Base-by-base conservation (phyloP, 306 rosid genomes). In the Cyclanthera cordifolia region DNA sequence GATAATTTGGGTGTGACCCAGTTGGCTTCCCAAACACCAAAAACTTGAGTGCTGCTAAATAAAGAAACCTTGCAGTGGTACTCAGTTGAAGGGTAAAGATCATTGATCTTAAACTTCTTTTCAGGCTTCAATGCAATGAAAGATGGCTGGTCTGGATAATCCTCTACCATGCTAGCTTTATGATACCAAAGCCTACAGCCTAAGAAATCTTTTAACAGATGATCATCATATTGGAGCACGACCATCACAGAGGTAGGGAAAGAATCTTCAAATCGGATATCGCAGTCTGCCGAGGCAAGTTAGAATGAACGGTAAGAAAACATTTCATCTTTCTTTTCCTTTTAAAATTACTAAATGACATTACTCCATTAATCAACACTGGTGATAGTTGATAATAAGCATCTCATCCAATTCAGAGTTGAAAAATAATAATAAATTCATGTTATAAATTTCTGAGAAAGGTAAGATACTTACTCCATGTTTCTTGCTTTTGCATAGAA, bases 121-220 rank as follows among this genome's bases (percentile, higher is more conserved):
- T 85, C 87, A 0, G 97, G 91, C 86, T 87, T 82, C 69, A 91
- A 71, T 63, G 84, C 85, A 67, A 82, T 82, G 83, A 87, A 88
- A 74, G 97, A 79, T 13, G 97, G 97, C 74, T 86, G 88, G 67
- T 86, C 91, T 1, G 85, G 87, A 79, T 88, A 91, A 76, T 78
- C 94, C 73, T 24, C 77, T 34, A 34, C 41, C 71, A 77, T 53
- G 30, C 81, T 78, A 55, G 72, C 72, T 77, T 47, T 70, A 27
- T 89, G 74, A 73, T 91, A 82, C 97, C 95, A 91, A 74, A 91
- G 84, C 75, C 87, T 85, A 84, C 95, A 86, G 14, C 97, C 95
- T 68, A 83, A 69, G 69, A 84, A 84, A 73, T 83, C 81, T 24
- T 85, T 83, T 52, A 77, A 32, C 70, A 83, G 79, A 64, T 76